Conservation (phyloP, 2,329 filamentous ascomycete genomes). For the Knoxdaviesia capensis region DNA sequence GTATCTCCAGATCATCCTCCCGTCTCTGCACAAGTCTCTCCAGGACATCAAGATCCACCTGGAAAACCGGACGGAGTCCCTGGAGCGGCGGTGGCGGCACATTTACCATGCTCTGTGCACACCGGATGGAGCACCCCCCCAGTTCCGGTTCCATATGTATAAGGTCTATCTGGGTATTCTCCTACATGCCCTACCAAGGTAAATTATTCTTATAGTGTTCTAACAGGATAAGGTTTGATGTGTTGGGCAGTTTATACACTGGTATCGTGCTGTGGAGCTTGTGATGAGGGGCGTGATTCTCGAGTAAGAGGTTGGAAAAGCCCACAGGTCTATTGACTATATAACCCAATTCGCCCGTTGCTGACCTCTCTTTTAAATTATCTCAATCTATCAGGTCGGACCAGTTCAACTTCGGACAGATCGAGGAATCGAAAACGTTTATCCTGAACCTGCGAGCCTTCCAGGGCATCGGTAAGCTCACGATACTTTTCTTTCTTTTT, state of each 20-base stretch:
- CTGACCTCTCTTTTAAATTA: no score
- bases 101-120: conserved; percentile 36
- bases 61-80: conserved; percentile 25
- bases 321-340: no score
- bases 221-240: conserved; percentile 5
- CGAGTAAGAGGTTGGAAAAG: no score
- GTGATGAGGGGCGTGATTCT: not conserved
- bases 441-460: no score
- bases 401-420: no score
- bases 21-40: conserved; percentile 30
- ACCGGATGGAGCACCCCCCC: conserved; percentile 27
- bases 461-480: no score
- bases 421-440: no score
- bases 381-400: no score
- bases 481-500: no score
- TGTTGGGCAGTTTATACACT: not conserved
- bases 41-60: conserved; percentile 30
- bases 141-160: conserved; percentile 34
- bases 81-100: conserved; percentile 31
- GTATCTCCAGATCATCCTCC: conserved; percentile 34
- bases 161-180: conserved; percentile 31
- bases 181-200: conserved; percentile 31
- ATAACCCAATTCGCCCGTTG: no score
- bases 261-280: no score
- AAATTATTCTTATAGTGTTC: conserved; percentile 4